Conservation (phyloP, 2,329 filamentous ascomycete species). For the Aspergillus floridensis region DNA sequence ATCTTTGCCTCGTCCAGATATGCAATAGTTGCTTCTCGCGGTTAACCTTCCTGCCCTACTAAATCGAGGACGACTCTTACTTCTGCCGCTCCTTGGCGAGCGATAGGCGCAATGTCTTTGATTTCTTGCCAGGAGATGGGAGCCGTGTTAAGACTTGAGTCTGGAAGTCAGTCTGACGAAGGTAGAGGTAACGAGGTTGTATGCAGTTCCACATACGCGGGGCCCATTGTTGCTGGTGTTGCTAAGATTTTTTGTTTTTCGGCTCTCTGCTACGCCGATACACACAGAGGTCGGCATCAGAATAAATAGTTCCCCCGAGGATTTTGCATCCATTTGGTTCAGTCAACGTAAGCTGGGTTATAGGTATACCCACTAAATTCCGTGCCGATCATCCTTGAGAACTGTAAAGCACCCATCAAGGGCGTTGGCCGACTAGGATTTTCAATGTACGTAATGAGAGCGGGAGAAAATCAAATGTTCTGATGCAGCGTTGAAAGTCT, state of each 20-base stretch:
- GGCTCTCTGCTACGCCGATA: neutral
- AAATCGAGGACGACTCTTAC: neutral
- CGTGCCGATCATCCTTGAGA: no score
- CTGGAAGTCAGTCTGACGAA: neutral
- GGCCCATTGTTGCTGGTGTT: neutral
- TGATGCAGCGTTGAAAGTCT: neutral
- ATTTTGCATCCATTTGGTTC: neutral
- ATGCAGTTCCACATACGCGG: neutral
- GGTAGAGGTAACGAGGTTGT: no score
- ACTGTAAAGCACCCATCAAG: no score
- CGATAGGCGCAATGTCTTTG: neutral
- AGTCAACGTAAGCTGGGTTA: neutral
- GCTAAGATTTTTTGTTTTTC: neutral
- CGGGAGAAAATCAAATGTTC: neutral
- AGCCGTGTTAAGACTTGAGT: neutral
- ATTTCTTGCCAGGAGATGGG: conserved; percentile 4
- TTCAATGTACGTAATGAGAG: no score
- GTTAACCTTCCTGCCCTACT: neutral
- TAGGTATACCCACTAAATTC: no score
- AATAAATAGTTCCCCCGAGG: neutral
- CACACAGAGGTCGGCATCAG: neutral
- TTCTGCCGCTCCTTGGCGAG: conserved; percentile 1
- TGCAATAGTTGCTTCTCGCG: conserved; percentile 11
- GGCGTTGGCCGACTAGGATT: no score
- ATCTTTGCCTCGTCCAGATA: conserved; percentile 8